Conservation (phyloP, 129 eudicot genomes). For the Tagetes erecta region DNA sequence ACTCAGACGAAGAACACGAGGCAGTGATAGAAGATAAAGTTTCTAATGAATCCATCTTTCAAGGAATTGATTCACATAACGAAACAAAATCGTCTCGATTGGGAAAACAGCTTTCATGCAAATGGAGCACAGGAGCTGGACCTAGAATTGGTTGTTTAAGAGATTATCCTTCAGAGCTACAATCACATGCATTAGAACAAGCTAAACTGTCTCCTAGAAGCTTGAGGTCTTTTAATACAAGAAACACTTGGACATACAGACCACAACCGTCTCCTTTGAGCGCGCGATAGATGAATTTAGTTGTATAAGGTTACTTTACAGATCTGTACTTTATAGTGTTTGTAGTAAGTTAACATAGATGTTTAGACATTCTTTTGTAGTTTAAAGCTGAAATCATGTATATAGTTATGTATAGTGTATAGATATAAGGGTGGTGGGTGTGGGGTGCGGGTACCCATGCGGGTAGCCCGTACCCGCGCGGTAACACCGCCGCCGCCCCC, state of each 20-base stretch:
- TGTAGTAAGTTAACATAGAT: slow-evolving; percentile 22
- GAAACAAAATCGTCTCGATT: slow-evolving; percentile 56
- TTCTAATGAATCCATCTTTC: slow-evolving; percentile 48
- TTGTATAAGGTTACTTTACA: not conserved
- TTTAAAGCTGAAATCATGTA: slow-evolving; percentile 14
- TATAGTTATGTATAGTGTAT: slow-evolving; percentile 28
- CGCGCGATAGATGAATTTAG: not conserved
- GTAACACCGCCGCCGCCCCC: too few relatives aligned
- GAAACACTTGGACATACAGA: slow-evolving; percentile 28
- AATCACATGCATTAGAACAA: slow-evolving; percentile 75
- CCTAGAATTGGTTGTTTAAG: slow-evolving; percentile 90
- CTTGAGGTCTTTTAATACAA: slow-evolving; percentile 18
- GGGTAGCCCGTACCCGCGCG: too few relatives aligned
- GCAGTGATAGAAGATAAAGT: slow-evolving; percentile 38
- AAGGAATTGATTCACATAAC: slow-evolving; percentile 70
- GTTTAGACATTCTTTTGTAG: slow-evolving; percentile 31
- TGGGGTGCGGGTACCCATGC: too few relatives aligned
- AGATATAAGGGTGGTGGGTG: too few relatives aligned
- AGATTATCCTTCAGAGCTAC: slow-evolving; percentile 83
- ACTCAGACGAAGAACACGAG: slow-evolving; percentile 39
- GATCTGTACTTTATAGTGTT: slow-evolving; percentile 14
- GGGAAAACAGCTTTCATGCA: slow-evolving; percentile 70
- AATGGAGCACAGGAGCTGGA: slow-evolving; percentile 98
- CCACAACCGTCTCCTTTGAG: slow-evolving; percentile 32
- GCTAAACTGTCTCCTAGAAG: slow-evolving; percentile 74